A percentile compares a stretch with the other conserved stretches of the same genome.
These are phyloP conservation scores for Ceratocystis variospora DNA, from an alignment of 2,329 filamentous ascomycete species.

Conservation along the genomic window DNA sequence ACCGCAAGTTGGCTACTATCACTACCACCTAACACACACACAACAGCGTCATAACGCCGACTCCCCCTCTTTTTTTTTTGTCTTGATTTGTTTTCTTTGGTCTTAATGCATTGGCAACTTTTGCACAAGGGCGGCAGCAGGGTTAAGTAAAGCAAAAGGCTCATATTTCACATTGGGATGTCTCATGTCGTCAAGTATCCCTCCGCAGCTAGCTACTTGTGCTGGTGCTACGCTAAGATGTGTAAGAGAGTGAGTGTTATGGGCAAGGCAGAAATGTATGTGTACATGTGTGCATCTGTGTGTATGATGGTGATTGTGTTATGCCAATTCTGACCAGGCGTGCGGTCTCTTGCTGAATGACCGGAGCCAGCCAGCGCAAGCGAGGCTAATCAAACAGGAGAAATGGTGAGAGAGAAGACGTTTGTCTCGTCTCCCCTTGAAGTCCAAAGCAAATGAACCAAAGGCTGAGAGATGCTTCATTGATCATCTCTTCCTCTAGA, in stretches of 20 bases:
- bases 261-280: neutral
- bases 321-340: neutral
- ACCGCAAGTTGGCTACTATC: neutral
- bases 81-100: neutral
- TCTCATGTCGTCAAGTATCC: neutral
- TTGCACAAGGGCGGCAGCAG: too few species aligned
- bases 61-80: neutral
- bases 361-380: neutral
- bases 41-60: neutral
- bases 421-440: neutral
- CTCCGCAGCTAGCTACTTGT: too few species aligned
- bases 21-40: neutral
- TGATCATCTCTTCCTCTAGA: too few species aligned
- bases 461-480: too few species aligned
- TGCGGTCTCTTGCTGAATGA: neutral
- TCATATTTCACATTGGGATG: neutral
- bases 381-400: constrained; percentile 1
- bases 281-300: neutral
- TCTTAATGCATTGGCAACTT: too few species aligned
- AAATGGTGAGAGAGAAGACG: neutral
- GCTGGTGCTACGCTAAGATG: too few species aligned
- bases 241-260: too few species aligned
- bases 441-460: too few species aligned
- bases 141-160: too few species aligned
- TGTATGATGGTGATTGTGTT: too few species aligned